A percentile compares a stretch with the other conserved stretches of the same genome.
phyloP scores from a whole-genome alignment of 1,284 basidiomycete species.

The Thelephora terrestris region DNA sequence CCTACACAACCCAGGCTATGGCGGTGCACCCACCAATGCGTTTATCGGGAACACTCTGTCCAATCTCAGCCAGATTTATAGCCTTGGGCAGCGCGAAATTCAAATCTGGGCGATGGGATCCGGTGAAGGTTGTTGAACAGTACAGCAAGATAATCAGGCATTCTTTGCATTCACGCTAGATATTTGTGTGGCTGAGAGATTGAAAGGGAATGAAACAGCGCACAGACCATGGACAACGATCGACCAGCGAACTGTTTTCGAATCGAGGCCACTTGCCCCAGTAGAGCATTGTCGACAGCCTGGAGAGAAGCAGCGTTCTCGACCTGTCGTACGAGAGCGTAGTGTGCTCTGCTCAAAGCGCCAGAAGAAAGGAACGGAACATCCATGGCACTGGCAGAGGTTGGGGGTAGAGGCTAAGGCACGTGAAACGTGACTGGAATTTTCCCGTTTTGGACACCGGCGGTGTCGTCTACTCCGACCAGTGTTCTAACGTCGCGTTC shows the following conservation, averaged over 20 bases:
- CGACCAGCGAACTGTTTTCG: slow-evolving; percentile 38
- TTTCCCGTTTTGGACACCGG: too few species aligned
- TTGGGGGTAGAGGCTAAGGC: background rate
- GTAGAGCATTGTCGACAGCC: slow-evolving; percentile 46
- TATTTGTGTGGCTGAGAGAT: slow-evolving; percentile 1
- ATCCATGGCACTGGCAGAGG: slow-evolving; percentile 36
- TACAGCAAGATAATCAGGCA: slow-evolving; percentile 57
- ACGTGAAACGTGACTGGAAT: background rate
- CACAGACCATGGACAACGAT: slow-evolving; percentile 40
- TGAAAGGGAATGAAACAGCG: slow-evolving; percentile 6
- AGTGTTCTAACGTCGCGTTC: background rate
- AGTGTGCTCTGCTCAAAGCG: slow-evolving; percentile 62
- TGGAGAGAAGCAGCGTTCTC: slow-evolving; percentile 46
- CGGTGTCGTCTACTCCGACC: too few species aligned
- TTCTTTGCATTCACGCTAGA: slow-evolving; percentile 49
- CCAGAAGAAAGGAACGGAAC: slow-evolving; percentile 67
- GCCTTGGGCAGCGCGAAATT: slow-evolving; percentile 65
- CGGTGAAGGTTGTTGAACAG: slow-evolving; percentile 44
- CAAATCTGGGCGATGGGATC: slow-evolving; percentile 32
- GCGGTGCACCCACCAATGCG: slow-evolving; percentile 44
- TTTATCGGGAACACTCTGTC: slow-evolving; percentile 49
- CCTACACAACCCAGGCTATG: background rate
- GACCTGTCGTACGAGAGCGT: slow-evolving; percentile 57
- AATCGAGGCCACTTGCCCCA: slow-evolving; percentile 47
- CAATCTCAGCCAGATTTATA: slow-evolving; percentile 60